Evolutionary conservation across 352 stramenopile genomes (phyloP).

Genomic region (Hyaloperonospora brassicae): DNA sequence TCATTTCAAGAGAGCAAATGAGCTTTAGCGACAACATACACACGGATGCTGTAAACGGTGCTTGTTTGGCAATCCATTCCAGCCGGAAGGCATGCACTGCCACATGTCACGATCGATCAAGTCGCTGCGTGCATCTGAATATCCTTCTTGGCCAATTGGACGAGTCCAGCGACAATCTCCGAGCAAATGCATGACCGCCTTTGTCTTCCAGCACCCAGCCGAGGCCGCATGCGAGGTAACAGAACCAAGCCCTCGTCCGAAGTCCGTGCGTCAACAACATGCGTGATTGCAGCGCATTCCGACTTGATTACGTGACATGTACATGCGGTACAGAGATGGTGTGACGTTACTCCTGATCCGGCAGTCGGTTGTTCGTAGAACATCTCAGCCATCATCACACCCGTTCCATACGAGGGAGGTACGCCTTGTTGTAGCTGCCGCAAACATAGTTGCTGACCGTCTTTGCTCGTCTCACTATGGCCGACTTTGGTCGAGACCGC

Average conservation of each 20-base stretch:
- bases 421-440: no score
- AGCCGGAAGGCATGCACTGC: constrained; percentile 78
- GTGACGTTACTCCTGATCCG: no score
- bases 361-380: no score
- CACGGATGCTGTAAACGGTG: constrained; percentile 94
- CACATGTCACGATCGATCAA: constrained; percentile 62
- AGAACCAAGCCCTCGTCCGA: constrained; percentile 92
- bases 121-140: constrained; percentile 74
- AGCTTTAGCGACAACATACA: constrained; percentile 87
- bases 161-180: constrained; percentile 81
- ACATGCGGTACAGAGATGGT: constrained; percentile 87
- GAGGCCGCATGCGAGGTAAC: constrained; percentile 91
- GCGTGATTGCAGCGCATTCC: constrained; percentile 35
- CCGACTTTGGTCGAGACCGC: no score
- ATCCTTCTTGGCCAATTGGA: constrained; percentile 85
- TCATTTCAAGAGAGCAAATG: constrained; percentile 75
- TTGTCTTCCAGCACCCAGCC: constrained; percentile 73
- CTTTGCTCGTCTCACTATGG: no score
- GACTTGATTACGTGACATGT: constrained; percentile 84
- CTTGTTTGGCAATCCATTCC: constrained; percentile 86
- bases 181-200: constrained; percentile 73
- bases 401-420: no score
- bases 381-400: no score
- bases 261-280: no score
- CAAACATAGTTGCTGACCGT: no score